phyloP scores from a whole-genome alignment of 106 monocot species.

The Dendrobium catenatum region DNA sequence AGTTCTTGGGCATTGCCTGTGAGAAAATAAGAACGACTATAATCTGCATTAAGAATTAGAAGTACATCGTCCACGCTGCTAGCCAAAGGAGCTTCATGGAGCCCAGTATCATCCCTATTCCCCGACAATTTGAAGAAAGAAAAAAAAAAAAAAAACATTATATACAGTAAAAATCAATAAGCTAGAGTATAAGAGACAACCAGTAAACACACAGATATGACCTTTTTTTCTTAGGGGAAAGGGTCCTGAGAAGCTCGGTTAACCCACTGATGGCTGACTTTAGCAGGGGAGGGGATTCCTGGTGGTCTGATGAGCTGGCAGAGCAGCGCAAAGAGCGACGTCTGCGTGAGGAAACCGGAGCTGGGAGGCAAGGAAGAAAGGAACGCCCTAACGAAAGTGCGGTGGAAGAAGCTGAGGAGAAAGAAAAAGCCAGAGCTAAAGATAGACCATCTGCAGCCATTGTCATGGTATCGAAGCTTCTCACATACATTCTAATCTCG shows the following conservation, averaged over 20 bases:
- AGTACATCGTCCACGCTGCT: constrained; percentile 48
- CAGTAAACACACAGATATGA: neutral
- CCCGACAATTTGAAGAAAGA: neutral
- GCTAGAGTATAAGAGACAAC: neutral
- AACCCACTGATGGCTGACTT: constrained; percentile 32
- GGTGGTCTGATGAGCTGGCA: constrained; percentile 6
- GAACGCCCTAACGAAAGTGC: neutral
- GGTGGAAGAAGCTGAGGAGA: neutral
- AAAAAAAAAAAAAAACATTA: neutral
- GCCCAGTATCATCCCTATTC: neutral
- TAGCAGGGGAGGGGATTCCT: constrained; percentile 25
- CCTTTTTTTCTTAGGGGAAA: constrained; percentile 33
- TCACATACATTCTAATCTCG: no score
- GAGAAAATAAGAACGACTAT: constrained; percentile 47
- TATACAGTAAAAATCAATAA: neutral
- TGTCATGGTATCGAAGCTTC: no score
- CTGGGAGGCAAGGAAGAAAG: neutral
- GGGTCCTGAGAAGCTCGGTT: constrained; percentile 44
- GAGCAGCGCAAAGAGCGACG: constrained; percentile 17
- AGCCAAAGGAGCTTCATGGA: constrained; percentile 5
- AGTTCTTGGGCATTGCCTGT: constrained; percentile 23
- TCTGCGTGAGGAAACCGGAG: neutral
- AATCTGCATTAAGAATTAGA: constrained; percentile 30
- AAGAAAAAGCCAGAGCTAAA: no score
- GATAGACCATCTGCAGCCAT: no score